phyloP scores from a whole-genome alignment of 164 flowering plant species.

The Vitis labrusca region DNA sequence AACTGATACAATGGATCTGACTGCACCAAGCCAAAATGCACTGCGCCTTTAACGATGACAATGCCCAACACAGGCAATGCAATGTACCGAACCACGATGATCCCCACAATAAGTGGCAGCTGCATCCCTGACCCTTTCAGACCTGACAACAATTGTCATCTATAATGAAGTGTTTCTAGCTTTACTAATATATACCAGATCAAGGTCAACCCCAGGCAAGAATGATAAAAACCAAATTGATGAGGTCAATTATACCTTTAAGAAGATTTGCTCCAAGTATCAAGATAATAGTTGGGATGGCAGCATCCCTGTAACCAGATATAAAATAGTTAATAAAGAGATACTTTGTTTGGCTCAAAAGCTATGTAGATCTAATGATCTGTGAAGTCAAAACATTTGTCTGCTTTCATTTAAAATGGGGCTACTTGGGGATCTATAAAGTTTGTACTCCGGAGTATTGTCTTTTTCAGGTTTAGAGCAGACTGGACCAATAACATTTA shows the following conservation, averaged over 20 bases:
- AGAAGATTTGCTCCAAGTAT: constrained; percentile 75
- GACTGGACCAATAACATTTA: no score
- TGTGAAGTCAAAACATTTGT: no score
- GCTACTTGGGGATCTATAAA: no score
- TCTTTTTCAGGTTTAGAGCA: no score
- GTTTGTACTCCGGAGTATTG: no score
- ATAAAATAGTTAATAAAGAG: background rate
- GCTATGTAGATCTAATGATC: no score
- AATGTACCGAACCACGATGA: constrained; percentile 24
- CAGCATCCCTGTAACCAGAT: constrained; percentile 52
- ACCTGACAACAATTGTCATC: constrained; percentile 11
- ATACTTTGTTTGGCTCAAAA: background rate
- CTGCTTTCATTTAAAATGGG: no score
- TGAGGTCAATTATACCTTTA: constrained; percentile 35
- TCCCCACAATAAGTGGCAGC: constrained; percentile 15
- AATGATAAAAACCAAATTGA: background rate
- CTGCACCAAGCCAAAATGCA: constrained; percentile 22
- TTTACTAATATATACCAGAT: background rate
- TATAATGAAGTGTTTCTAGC: background rate
- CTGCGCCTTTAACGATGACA: constrained; percentile 21
- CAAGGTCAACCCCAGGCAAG: background rate
- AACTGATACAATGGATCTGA: constrained; percentile 31
- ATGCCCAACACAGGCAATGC: constrained; percentile 27
- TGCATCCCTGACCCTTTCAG: constrained; percentile 19
- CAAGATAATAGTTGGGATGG: constrained; percentile 62